Evolutionary conservation across 1,139 yeast species (phyloP).

Genomic region (Debaryomyces sp.): DNA sequence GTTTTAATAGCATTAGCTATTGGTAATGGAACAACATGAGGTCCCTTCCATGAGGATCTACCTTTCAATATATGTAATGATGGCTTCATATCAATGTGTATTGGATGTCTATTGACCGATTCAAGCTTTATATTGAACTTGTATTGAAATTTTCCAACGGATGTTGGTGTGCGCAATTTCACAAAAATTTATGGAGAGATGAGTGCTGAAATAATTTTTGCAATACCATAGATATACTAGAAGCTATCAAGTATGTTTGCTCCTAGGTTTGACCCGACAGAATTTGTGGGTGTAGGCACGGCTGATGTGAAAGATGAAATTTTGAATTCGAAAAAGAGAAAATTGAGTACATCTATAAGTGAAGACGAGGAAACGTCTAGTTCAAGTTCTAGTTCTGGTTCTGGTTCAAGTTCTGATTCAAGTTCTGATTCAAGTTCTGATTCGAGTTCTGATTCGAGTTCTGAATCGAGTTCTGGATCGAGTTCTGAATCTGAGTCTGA

Average conservation of each 20-base stretch:
- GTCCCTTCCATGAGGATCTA: constrained; percentile 92
- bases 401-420: not conserved
- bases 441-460: not conserved
- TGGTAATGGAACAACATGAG: constrained; percentile 92
- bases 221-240: not conserved
- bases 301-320: constrained; percentile 11
- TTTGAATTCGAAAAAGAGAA: constrained; percentile 20
- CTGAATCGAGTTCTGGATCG: too few species aligned
- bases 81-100: constrained; percentile 54
- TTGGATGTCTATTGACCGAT: not conserved
- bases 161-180: constrained; percentile 6
- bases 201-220: constrained; percentile 5
- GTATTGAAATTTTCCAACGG: not conserved
- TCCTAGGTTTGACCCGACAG: constrained; percentile 60
- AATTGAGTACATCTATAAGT: constrained; percentile 15
- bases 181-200: constrained; percentile 9
- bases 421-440: constrained; percentile 1
- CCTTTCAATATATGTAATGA: constrained; percentile 51
- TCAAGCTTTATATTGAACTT: not conserved
- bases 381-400: not conserved
- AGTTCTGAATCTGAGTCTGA: not conserved
- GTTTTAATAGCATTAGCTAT: constrained; percentile 79
- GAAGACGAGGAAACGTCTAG: constrained; percentile 9
- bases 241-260: constrained; percentile 55
- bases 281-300: constrained; percentile 16